These are phyloP conservation scores for Misopates orontium DNA, from an alignment of 257 asterid genomes.

Conservation along the genomic window DNA sequence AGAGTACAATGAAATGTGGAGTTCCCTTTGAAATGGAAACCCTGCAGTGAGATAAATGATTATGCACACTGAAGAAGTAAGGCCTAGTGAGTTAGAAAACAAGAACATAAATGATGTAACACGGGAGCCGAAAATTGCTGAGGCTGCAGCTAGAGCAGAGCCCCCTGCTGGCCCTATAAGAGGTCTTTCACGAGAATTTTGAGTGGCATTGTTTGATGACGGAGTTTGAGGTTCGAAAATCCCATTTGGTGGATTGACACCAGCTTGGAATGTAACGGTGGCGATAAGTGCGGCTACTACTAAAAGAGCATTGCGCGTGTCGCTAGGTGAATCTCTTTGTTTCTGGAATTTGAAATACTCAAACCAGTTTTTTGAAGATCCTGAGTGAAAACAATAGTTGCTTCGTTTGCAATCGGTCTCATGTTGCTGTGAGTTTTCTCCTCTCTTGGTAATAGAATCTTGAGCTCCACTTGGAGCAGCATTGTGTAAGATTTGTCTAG, in stretches of 20 bases:
- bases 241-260: slow-evolving; percentile 27
- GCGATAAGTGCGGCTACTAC: slow-evolving; percentile 35
- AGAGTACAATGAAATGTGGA: slow-evolving; percentile 23
- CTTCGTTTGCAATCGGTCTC: neutral
- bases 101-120: slow-evolving; percentile 16
- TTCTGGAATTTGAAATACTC: slow-evolving; percentile 33
- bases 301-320: slow-evolving; percentile 24
- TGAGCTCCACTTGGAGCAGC: slow-evolving; percentile 6
- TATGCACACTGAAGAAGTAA: slow-evolving; percentile 29
- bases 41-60: slow-evolving; percentile 31
- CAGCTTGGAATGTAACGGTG: slow-evolving; percentile 32
- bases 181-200: neutral
- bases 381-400: neutral
- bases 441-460: neutral
- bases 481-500: slow-evolving; percentile 15
- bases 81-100: slow-evolving; percentile 28
- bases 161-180: neutral
- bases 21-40: slow-evolving; percentile 30
- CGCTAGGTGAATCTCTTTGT: slow-evolving; percentile 29
- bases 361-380: slow-evolving; percentile 13
- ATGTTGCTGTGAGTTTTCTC: neutral
- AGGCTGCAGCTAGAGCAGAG: slow-evolving; percentile 6
- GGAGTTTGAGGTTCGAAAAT: neutral
- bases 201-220: neutral
- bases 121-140: slow-evolving; percentile 21